phyloP scores from a whole-genome alignment of 108 stramenopile species.

The Cyclotella cryptica region DNA sequence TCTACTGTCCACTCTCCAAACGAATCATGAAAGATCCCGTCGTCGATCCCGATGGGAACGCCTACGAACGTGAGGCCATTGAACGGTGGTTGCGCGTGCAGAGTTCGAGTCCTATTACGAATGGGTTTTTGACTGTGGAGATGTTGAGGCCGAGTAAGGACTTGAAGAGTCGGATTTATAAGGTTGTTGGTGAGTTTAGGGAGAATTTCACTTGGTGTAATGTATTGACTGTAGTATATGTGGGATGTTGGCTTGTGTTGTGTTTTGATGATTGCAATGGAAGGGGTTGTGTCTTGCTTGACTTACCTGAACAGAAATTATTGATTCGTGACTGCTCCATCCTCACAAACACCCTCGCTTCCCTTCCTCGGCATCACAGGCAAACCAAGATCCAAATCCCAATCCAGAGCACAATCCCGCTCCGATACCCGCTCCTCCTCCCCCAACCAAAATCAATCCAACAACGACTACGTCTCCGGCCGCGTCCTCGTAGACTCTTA shows the following conservation, averaged over 20 bases:
- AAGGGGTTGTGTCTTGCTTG: no score
- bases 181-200: constrained; percentile 34
- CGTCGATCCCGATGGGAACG: constrained; percentile 78
- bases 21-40: constrained; percentile 83
- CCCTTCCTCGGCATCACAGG: no score
- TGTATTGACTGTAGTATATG: no score
- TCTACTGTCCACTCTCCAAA: constrained; percentile 76
- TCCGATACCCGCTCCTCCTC: constrained; percentile 27
- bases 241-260: no score
- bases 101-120: constrained; percentile 60
- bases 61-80: constrained; percentile 83
- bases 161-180: constrained; percentile 44
- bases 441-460: background rate
- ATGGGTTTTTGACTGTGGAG: constrained; percentile 41
- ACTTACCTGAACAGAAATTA: no score
- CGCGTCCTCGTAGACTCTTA: constrained; percentile 47
- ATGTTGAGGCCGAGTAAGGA: constrained; percentile 53
- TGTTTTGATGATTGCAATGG: background rate
- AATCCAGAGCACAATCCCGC: constrained; percentile 18
- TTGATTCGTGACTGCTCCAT: no score
- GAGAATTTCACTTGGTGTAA: no score
- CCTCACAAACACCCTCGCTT: no score
- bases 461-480: constrained; percentile 24
- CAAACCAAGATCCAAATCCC: constrained; percentile 39
- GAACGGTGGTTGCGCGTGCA: constrained; percentile 60